Conservation (phyloP, 306 rosid species). For the Leucaena leucocephala region DNA sequence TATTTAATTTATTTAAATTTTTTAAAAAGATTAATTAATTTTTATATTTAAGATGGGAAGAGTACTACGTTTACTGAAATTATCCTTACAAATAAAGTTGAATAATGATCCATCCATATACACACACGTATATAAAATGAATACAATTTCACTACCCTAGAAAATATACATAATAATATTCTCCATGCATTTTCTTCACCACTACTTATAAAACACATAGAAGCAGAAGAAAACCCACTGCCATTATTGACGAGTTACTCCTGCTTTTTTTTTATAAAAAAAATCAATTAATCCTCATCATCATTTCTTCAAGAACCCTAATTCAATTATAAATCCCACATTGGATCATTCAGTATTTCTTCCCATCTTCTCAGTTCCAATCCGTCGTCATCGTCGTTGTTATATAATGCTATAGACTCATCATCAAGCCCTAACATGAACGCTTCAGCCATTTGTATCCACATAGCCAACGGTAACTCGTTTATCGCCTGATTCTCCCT, state of each 20-base stretch:
- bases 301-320: no score
- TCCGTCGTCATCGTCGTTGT: background rate
- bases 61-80: no score
- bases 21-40: no score
- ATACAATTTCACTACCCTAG: no score
- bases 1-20: no score
- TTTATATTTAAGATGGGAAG: no score
- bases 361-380: background rate
- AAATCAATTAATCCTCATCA: background rate
- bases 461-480: conserved; percentile 66
- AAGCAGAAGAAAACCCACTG: background rate
- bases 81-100: no score
- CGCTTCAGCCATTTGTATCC: conserved; percentile 51
- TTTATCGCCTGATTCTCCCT: conserved; percentile 82
- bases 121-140: no score
- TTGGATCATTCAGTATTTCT: background rate
- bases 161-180: no score
- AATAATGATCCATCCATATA: no score
- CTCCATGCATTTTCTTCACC: no score
- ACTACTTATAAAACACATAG: background rate
- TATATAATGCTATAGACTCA: background rate
- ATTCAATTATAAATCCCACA: no score
- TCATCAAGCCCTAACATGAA: background rate
- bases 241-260: background rate
- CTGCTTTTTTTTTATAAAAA: background rate